Conservation (phyloP, 768 basidiomycete species). For the Vararia minispora region DNA sequence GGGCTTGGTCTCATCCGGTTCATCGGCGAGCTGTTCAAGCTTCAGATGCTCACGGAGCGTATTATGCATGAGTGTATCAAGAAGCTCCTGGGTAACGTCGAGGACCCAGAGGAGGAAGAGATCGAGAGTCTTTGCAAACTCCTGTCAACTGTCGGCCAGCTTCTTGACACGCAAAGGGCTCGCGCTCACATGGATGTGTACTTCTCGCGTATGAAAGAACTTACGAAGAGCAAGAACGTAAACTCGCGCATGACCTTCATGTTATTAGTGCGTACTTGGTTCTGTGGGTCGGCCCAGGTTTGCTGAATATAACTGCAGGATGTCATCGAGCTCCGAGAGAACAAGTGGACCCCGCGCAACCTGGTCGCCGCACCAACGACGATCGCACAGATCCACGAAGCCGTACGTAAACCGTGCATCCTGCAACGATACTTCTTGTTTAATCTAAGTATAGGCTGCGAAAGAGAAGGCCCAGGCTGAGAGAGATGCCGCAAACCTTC, state of each 20-base stretch:
- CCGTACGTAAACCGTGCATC: constrained; percentile 36
- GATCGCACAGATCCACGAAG: constrained; percentile 80
- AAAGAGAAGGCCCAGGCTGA: constrained; percentile 86
- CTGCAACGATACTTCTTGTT: constrained; percentile 5
- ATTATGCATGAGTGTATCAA: constrained; percentile 99
- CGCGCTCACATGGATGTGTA: constrained; percentile 85
- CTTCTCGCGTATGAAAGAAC: constrained; percentile 81
- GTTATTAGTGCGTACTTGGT: constrained; percentile 60
- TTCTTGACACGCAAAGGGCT: constrained; percentile 74
- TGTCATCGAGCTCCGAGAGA: constrained; percentile 76
- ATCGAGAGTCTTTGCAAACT: constrained; percentile 94
- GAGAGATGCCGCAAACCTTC: constrained; percentile 54
- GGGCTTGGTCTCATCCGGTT: constrained; percentile 96
- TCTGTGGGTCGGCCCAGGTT: constrained; percentile 3
- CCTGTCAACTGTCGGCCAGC: constrained; percentile 75
- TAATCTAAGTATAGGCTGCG: constrained; percentile 45
- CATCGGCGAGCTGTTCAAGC: constrained; percentile 96
- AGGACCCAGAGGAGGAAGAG: constrained; percentile 95
- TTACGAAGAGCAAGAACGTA: constrained; percentile 64
- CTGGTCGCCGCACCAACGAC: constrained; percentile 72
- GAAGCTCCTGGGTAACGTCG: constrained; percentile 87
- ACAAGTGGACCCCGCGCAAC: constrained; percentile 71
- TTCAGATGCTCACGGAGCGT: constrained; percentile 96
- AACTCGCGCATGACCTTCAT: constrained; percentile 89
- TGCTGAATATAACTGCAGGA: constrained; percentile 42